Base-by-base conservation (phyloP, 2,329 filamentous ascomycete species). In the Fusarium luffae region DNA sequence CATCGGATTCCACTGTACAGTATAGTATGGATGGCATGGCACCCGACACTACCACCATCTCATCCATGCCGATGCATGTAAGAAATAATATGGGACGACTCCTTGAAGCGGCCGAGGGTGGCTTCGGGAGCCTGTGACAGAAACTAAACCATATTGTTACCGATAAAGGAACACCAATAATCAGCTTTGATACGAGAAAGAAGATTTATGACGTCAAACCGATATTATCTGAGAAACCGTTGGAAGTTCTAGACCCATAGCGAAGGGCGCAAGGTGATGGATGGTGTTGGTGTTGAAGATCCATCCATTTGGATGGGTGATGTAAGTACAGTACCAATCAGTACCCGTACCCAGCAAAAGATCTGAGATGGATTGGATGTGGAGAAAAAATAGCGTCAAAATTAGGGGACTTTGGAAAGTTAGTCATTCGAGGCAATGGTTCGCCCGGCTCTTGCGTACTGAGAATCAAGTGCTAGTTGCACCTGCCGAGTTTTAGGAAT, bases 351-450 rank as follows among this genome's bases (percentile, higher is more conserved):
- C 13, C n/a, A 49, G 23, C 34, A 51, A 37, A 23, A 52, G 54
- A 34, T 43, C 43, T 49, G 34, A 61, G 25, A 30, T 28, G 46
- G 27, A 28, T 48, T 18, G 21, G n/a, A 46, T 46, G 23, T 50
- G 62, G 49, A 54, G 55, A 43, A 50, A 44, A 44, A 44, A 55
- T 69, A 59, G 55, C 55, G 52, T 69, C 66, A 62, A 55, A 69
- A 41, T 55, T 59, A 58, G 47, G 62, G 62, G 40, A 64, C 68
- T 70, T 70, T 70, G 63, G 67, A 34, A 54, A 65, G 67, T 64
- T 63, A 70, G 63, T 64, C 54, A 68, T 56, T 55, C 23, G 34
- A 70, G 68, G 68, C 63, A 68, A 68, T 70, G 67, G 68, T 68
- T 68, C 68, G 68, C 68, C 63, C 32, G 34, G 61, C 61, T 66